Conservation (phyloP, 305 asterid genomes). For the Rubia balearica region DNA sequence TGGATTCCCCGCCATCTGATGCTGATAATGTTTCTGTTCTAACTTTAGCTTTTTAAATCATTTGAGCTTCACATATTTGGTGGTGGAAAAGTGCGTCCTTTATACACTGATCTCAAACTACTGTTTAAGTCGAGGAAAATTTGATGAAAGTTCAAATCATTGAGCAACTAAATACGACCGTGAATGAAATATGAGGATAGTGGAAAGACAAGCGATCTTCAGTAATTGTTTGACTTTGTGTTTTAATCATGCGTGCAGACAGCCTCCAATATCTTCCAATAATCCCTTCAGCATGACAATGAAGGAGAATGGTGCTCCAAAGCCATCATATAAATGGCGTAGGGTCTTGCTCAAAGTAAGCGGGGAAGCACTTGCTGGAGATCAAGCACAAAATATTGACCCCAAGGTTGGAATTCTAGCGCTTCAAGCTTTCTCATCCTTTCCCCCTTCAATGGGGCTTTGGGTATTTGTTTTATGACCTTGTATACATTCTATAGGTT, state of each 20-base stretch:
- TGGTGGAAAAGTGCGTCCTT: no score
- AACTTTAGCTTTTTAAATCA: not conserved
- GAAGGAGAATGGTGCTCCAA: slow-evolving; percentile 41
- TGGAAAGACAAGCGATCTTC: not conserved
- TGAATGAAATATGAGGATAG: not conserved
- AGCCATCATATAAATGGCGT: slow-evolving; percentile 64
- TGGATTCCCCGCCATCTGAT: not conserved
- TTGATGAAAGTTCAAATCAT: not conserved
- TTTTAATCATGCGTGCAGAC: slow-evolving; percentile 25
- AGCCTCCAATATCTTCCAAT: slow-evolving; percentile 44
- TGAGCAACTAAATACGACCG: not conserved
- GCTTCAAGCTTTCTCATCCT: not conserved
- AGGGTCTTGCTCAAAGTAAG: slow-evolving; percentile 97
- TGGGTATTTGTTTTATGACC: slow-evolving; percentile 3
- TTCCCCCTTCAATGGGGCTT: not conserved
- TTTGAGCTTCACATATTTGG: not conserved
- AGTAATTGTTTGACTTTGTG: not conserved
- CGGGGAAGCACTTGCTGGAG: slow-evolving; percentile 99
- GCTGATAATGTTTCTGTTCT: not conserved
- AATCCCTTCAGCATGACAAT: slow-evolving; percentile 44
- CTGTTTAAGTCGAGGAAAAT: no score
- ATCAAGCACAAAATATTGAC: slow-evolving; percentile 77
- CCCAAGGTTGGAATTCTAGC: slow-evolving; percentile 61
- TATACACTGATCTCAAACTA: no score
- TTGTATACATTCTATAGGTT: slow-evolving; percentile 35